Percentiles rank a stretch among this genome's conserved stretches.
These are phyloP conservation scores for Elaphomyces granulatus DNA, from an alignment of 495 filamentous ascomycete genomes.

Conservation along the genomic window DNA sequence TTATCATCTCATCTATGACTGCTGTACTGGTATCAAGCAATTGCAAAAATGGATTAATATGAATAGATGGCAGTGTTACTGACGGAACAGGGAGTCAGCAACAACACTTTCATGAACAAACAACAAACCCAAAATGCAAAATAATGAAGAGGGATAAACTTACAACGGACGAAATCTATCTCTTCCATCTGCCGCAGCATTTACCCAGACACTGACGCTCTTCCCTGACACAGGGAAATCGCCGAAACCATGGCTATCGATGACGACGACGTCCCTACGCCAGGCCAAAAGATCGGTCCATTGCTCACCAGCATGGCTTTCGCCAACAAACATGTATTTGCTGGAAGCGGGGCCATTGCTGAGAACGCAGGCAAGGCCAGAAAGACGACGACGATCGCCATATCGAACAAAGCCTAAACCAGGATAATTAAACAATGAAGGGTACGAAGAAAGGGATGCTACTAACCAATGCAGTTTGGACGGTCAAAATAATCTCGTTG, in stretches of 20 bases:
- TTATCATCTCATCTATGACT: no score
- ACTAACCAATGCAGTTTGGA: conserved; percentile 45
- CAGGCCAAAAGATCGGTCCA: conserved; percentile 52
- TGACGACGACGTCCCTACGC: conserved; percentile 27
- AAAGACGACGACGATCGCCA: conserved; percentile 36
- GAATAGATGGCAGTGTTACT: conserved; percentile 7
- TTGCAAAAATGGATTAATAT: no score
- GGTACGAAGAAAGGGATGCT: neutral
- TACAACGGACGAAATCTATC: conserved; percentile 30
- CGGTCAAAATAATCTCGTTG: conserved; percentile 57
- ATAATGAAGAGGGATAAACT: conserved; percentile 4
- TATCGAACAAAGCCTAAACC: conserved; percentile 47
- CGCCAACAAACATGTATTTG: conserved; percentile 50
- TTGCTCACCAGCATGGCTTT: conserved; percentile 36
- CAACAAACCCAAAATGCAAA: neutral
- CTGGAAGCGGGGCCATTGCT: conserved; percentile 33
- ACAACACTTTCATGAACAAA: neutral
- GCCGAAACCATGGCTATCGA: conserved; percentile 42
- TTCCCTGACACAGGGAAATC: conserved; percentile 37
- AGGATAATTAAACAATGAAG: conserved; percentile 2
- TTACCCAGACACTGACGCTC: conserved; percentile 48
- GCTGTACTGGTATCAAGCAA: no score
- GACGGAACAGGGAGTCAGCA: neutral
- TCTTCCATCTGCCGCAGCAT: conserved; percentile 37
- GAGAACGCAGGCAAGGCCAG: conserved; percentile 44